A percentile compares a stretch with the other conserved stretches of the same genome.
Evolutionary conservation across 257 asterid genomes (phyloP).

Genomic region (Primulina tabacum): DNA sequence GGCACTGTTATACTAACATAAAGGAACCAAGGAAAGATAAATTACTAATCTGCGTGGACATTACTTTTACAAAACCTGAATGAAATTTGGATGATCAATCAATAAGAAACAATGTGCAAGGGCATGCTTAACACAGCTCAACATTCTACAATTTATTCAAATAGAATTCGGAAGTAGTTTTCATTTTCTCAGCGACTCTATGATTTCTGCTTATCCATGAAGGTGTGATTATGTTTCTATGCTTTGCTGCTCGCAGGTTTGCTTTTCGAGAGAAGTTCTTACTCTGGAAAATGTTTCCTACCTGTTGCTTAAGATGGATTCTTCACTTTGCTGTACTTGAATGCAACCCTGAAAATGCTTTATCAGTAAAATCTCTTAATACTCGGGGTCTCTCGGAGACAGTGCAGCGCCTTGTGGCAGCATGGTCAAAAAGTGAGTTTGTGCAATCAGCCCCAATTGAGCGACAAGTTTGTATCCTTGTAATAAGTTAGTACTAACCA

Average conservation of each 20-base stretch:
- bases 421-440: constrained; percentile 86
- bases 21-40: neutral
- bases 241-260: constrained; percentile 51
- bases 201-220: constrained; percentile 9
- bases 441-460: constrained; percentile 82
- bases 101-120: constrained; percentile 15
- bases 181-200: neutral
- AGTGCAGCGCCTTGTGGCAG: constrained; percentile 65
- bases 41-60: constrained; percentile 9
- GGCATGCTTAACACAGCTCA: neutral
- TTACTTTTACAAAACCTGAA: neutral
- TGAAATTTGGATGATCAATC: constrained; percentile 17
- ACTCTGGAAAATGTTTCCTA: constrained; percentile 91
- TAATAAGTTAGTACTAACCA: constrained; percentile 24
- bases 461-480: constrained; percentile 96
- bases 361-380: constrained; percentile 35
- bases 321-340: constrained; percentile 85
- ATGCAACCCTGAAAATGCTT: constrained; percentile 52
- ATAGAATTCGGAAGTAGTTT: neutral
- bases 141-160: neutral
- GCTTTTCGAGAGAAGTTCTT: constrained; percentile 78
- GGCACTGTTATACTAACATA: constrained; percentile 9
- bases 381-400: constrained; percentile 53
- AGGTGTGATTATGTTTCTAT: neutral
- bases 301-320: constrained; percentile 87